Evolutionary conservation across 2,329 filamentous ascomycete species (phyloP), one percentile per base, ranked within the genome.

Genomic region (Xylaria sp.): DNA sequence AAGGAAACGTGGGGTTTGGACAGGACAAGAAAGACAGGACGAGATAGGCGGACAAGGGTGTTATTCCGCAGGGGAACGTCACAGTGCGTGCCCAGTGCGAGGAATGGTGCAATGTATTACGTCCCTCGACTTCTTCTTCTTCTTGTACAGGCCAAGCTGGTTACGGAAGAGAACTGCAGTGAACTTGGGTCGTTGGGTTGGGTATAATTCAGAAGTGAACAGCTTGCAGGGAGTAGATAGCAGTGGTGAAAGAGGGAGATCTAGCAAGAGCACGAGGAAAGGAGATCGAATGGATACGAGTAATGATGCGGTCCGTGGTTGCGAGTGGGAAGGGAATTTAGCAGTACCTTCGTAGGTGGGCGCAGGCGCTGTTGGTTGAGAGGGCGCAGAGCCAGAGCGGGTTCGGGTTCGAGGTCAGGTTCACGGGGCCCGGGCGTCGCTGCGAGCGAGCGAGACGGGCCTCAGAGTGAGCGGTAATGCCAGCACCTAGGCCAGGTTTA

Each of bases 191-290:
- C 16, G 16, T 30, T 30, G 23, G 23, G 23, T 30, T 30, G 23
- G 37, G 50, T 55, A 59, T 34, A 61, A 46, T 55, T 59, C 55
- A 54, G 57, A 61, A 59, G 56, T 55, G 55, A 60, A 50, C 16
- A 42, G 42, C 52, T 49, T 39, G 48, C 55, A 49, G 55, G 51
- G 52, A 30, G 50, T 30, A 48, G 48, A 63, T 16, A 30, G 23
- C 23, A 30, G 23, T 30, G 23, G 23, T 30, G 23, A 54, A 46
- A 52, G 51, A 51, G 61, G 57, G 65, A 61, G 57, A 57, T 61
- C 47, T 59, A 49, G 63, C 66, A 62, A 65, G 65, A 63, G 65
- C 64, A 63, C 54, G 57, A 61, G 63, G 63, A 61, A 60, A 62
- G 52, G 62, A 60, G 59, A 64, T 54, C 55, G 59, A 58, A 54